Conservation (phyloP, 2,329 filamentous ascomycete genomes). For the Neofusicoccum cordaticola region DNA sequence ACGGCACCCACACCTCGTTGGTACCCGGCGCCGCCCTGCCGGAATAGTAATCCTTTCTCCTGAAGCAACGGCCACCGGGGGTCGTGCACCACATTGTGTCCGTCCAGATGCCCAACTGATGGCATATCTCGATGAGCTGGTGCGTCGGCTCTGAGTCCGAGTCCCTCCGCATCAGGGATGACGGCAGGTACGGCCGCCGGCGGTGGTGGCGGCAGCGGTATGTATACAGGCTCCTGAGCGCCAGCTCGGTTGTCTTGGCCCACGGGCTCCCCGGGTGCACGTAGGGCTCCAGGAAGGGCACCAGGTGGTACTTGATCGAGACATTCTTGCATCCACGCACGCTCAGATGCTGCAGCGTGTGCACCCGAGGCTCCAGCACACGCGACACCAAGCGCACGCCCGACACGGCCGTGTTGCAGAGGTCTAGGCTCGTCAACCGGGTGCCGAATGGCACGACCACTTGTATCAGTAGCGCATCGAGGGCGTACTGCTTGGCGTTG, state of each 20-base stretch:
- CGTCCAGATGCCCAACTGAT: slow-evolving; percentile 59
- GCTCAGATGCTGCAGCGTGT: slow-evolving; percentile 57
- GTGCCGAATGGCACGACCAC: slow-evolving; percentile 57
- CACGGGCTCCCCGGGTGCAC: slow-evolving; percentile 41
- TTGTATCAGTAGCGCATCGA: slow-evolving; percentile 57
- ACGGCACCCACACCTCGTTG: slow-evolving; percentile 61
- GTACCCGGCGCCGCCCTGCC: slow-evolving; percentile 55
- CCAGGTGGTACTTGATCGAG: slow-evolving; percentile 62
- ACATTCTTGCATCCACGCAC: slow-evolving; percentile 64
- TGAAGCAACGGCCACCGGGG: slow-evolving; percentile 55
- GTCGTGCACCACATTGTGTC: slow-evolving; percentile 62
- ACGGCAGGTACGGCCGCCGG: slow-evolving; percentile 57
- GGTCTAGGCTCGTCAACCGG: slow-evolving; percentile 55
- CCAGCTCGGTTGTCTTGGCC: slow-evolving; percentile 44
- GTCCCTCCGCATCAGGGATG: slow-evolving; percentile 54
- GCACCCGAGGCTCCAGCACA: slow-evolving; percentile 53
- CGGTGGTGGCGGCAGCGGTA: slow-evolving; percentile 63
- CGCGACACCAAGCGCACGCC: slow-evolving; percentile 56
- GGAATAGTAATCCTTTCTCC: slow-evolving; percentile 56
- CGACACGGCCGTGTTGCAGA: slow-evolving; percentile 61
- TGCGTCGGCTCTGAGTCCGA: slow-evolving; percentile 61
- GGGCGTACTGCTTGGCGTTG: slow-evolving; percentile 56
- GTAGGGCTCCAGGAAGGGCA: slow-evolving; percentile 52
- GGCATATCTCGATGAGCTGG: slow-evolving; percentile 58
- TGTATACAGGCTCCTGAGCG: slow-evolving; percentile 59